Conservation (phyloP, 495 filamentous ascomycete species). For the Pyronema omphalodes region DNA sequence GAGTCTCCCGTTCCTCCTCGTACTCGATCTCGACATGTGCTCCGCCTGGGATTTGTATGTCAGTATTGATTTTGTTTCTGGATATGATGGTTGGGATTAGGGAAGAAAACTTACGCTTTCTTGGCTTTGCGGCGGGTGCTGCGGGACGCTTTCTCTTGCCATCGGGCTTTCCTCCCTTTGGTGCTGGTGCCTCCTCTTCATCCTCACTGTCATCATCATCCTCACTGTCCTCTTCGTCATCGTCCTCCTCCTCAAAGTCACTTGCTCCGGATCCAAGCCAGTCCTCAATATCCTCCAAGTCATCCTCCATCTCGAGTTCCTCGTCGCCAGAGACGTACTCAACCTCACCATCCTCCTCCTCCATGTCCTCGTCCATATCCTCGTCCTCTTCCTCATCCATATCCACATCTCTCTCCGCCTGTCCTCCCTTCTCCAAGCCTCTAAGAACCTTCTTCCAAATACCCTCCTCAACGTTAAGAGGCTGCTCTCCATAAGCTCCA, state of each 20-base stretch:
- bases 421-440: conserved; percentile 69
- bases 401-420: conserved; percentile 71
- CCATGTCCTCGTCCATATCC: conserved; percentile 50
- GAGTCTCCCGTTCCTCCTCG: conserved; percentile 28
- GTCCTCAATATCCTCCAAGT: conserved; percentile 51
- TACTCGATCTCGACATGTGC: conserved; percentile 35
- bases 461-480: conserved; percentile 77
- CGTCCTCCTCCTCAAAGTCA: conserved; percentile 31
- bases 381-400: conserved; percentile 70
- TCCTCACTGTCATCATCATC: conserved; percentile 27
- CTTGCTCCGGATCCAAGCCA: conserved; percentile 45
- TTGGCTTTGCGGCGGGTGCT: conserved; percentile 25
- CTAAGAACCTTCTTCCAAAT: conserved; percentile 97
- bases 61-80: conserved; percentile 4
- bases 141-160: conserved; percentile 31
- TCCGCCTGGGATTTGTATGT: conserved; percentile 9
- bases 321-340: conserved; percentile 57
- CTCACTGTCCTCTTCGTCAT: conserved; percentile 16
- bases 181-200: conserved; percentile 27
- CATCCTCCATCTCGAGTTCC: conserved; percentile 38
- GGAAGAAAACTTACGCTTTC: conserved; percentile 26
- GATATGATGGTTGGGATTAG: neutral
- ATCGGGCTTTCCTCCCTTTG: conserved; percentile 19
- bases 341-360: conserved; percentile 53
- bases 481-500: conserved; percentile 87